Evolutionary conservation across 2,329 filamentous ascomycete species (phyloP), one percentile per base, ranked within the genome.

Genomic region (Diaporthe ilicicola): DNA sequence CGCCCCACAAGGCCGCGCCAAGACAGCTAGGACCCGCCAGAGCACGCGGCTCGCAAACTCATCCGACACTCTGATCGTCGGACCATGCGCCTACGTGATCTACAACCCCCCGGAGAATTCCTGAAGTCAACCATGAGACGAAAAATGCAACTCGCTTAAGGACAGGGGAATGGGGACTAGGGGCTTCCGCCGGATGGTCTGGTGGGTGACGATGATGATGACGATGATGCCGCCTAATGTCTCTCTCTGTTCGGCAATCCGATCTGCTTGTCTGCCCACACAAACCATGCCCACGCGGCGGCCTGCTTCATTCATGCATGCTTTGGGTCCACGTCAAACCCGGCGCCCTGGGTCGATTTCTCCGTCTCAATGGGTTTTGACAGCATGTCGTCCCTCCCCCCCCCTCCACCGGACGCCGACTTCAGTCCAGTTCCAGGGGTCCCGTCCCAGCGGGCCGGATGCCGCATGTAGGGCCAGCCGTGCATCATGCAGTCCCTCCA

Each of bases 41-140:
- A 46, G 46, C 24, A 62, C 55, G 54, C 54, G 56, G 56, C 59
- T 64, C 32, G 46, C 55, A 54, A 44, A 65, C 17, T 46, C 67
- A 69, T 69, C 55, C 56, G 67, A 69, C 29, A 69, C 34, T 44
- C 29, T 62, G 27, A 34, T 69, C 46, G 67, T 69, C 67, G 27
- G 67, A 69, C 55, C 67, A 69, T 46, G 67, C 54, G n/a, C 24
- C 54, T 19, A 34, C 22, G 22, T 27, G 55, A 62, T 62, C 42
- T 46, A 46, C 44, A 22, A 27, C 29, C 19, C 27, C 50, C 17
- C 46, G 55, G 55, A 69, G 19, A 51, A 44, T 69, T 64, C 46
- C 19, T 62, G 54, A 69, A 61, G 44, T 53, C 32, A 15, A 32
- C 37, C 46, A 54, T 51, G 34, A 62, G 46, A 69, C 46, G 67